A percentile compares a stretch with the other conserved stretches of the same genome.
Evolutionary conservation across 805 yeast species (phyloP).

Genomic region (Grigorovia transvaalensis): DNA sequence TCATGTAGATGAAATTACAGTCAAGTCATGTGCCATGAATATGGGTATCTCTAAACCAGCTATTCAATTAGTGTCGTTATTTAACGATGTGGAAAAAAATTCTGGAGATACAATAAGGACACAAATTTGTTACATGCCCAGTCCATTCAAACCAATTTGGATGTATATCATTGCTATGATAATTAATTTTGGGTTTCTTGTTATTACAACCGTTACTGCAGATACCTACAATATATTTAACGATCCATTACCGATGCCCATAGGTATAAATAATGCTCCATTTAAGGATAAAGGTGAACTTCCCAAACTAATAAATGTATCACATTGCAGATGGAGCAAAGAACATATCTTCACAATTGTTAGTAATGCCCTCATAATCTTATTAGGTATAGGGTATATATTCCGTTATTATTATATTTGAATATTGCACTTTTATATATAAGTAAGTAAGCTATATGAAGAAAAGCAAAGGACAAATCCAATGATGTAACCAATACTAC

Average conservation of each 20-base stretch:
- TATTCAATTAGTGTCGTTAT: slow-evolving; percentile 65
- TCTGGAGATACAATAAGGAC: slow-evolving; percentile 27
- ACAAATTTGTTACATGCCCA: slow-evolving; percentile 46
- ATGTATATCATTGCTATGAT: slow-evolving; percentile 21
- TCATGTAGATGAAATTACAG: slow-evolving; percentile 64
- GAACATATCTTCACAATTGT: not conserved
- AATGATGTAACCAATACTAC: no score
- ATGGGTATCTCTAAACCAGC: slow-evolving; percentile 86
- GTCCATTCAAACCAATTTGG: slow-evolving; percentile 38
- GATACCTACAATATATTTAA: not conserved
- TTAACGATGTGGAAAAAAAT: slow-evolving; percentile 25
- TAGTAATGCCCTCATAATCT: not conserved
- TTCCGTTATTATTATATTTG: slow-evolving; percentile 3
- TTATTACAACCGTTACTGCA: not conserved
- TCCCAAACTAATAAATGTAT: not conserved
- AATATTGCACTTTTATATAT: not conserved
- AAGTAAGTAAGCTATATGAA: not conserved
- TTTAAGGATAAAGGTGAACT: not conserved
- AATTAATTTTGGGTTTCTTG: slow-evolving; percentile 1
- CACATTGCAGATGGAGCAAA: not conserved
- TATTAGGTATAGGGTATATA: not conserved
- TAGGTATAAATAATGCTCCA: slow-evolving; percentile 6
- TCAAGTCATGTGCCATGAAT: slow-evolving; percentile 86
- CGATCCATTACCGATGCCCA: slow-evolving; percentile 16
- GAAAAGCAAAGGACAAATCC: no score